Evolutionary conservation across 805 yeast species (phyloP).

Genomic region (Metschnikowia arizonensis): DNA sequence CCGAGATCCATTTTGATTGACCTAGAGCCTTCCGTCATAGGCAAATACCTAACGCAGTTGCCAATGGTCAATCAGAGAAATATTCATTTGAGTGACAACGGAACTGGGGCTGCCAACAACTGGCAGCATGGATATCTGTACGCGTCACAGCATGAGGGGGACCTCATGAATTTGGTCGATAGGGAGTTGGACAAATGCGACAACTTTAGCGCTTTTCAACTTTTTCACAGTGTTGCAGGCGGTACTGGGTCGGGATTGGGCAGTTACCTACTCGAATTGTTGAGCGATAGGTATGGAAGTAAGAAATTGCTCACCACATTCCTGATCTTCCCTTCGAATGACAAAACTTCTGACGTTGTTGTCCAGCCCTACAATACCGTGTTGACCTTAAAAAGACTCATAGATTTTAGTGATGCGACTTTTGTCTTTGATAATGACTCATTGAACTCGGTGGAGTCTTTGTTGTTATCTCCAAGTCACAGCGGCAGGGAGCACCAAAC

Average conservation of each 20-base stretch:
- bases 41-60: constrained; percentile 49
- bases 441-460: constrained; percentile 64
- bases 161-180: constrained; percentile 77
- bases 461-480: constrained; percentile 19
- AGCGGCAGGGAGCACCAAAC: constrained; percentile 13
- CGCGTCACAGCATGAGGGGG: constrained; percentile 65
- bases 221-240: constrained; percentile 94
- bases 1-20: constrained; percentile 87
- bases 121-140: constrained; percentile 89
- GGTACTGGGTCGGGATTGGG: constrained; percentile 99
- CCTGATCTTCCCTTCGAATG: constrained; percentile 80
- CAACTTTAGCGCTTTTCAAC: constrained; percentile 82
- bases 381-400: constrained; percentile 73
- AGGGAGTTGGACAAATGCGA: constrained; percentile 90
- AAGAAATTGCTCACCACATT: constrained; percentile 82
- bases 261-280: constrained; percentile 67
- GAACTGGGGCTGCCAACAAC: constrained; percentile 93
- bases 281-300: constrained; percentile 72
- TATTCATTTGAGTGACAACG: constrained; percentile 71
- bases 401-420: constrained; percentile 80
- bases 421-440: constrained; percentile 92
- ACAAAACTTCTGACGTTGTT: constrained; percentile 85
- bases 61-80: constrained; percentile 81
- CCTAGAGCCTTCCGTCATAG: constrained; percentile 84
- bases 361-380: constrained; percentile 95